Evolutionary conservation across 2,329 filamentous ascomycete species (phyloP), one percentile per base, ranked within the genome.

Genomic region (Lecanicillium sp.): DNA sequence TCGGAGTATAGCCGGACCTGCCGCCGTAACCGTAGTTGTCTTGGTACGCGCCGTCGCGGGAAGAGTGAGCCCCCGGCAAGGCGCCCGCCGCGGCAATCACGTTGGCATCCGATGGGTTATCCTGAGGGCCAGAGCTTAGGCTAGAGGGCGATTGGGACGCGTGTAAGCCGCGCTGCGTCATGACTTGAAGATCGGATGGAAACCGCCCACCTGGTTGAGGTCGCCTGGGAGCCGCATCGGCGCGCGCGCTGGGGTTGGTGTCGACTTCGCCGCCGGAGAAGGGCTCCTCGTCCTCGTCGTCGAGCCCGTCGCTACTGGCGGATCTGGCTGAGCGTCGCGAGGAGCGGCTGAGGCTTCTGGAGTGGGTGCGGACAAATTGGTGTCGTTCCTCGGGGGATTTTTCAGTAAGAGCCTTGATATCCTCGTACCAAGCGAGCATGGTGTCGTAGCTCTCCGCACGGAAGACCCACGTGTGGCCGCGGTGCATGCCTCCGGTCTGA

Each of bases 391-490:
- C 88, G 23, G 89, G 86, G 20, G 85, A 86, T 67, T 87, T 90
- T 48, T 95, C 90, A 5, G 88, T 96, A 53, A 98, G 73, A 35
- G 79, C 82, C 65, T 91, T 90, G 64, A 98, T 91, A 60, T 95
- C 91, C 46, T 93, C 86, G 64, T 90, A 97, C 80, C 93, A 98
- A 38, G 90, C 89, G 73, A 95, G 83, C 91, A 97, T 96, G 12
- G 90, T 96, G 57, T 97, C 91, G 65, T 95, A 75, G 56, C 78
- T 83, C 58, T 85, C 82, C 44, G 81, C 81, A 38, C 83, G 78
- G 67, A 86, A 86, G 19, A 85, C 81, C 83, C 83, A 86, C 2
- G 79, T 84, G 57, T 85, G 82, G 20, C 81, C 82, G 48, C 90
- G 87, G 66, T 97, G 93, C 82, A 97, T 88, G 4, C 86, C 74